Percentiles rank a stretch among this genome's conserved stretches.
Evolutionary conservation across 441 rosid species (phyloP).

Genomic region (Biscutella laevigata): DNA sequence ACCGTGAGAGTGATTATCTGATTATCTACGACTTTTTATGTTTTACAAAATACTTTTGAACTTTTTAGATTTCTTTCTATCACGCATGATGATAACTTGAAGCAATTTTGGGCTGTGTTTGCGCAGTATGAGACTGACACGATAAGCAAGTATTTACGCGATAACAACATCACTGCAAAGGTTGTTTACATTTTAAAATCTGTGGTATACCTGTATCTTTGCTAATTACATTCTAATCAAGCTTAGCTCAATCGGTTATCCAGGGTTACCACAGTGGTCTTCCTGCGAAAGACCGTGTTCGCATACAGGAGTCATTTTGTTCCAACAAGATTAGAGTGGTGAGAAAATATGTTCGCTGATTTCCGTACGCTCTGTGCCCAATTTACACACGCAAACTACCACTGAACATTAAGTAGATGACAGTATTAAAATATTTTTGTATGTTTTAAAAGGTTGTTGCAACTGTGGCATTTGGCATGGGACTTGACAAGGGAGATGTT

Average conservation of each 20-base stretch:
- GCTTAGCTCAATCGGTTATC: slow-evolving; percentile 17
- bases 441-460: slow-evolving; percentile 73
- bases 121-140: slow-evolving; percentile 78
- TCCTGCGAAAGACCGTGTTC: slow-evolving; percentile 63
- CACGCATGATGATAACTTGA: slow-evolving; percentile 14
- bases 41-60: background rate
- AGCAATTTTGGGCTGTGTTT: slow-evolving; percentile 22
- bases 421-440: slow-evolving; percentile 11
- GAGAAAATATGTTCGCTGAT: slow-evolving; percentile 27
- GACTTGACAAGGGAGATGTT: slow-evolving; percentile 85
- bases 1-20: no score
- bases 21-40: background rate
- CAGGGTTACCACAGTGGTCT: slow-evolving; percentile 91
- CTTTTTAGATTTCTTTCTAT: slow-evolving; percentile 5
- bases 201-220: slow-evolving; percentile 11
- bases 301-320: slow-evolving; percentile 74
- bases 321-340: slow-evolving; percentile 94
- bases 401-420: slow-evolving; percentile 7
- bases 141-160: slow-evolving; percentile 70
- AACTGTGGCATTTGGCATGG: slow-evolving; percentile 99
- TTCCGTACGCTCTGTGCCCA: background rate
- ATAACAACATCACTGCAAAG: slow-evolving; percentile 73
- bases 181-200: slow-evolving; percentile 31
- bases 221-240: slow-evolving; percentile 19
- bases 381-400: slow-evolving; percentile 2